Evolutionary conservation across 768 basidiomycete genomes (phyloP), one percentile per base, ranked within the genome.

Genomic region (Coprinellus micaceus): DNA sequence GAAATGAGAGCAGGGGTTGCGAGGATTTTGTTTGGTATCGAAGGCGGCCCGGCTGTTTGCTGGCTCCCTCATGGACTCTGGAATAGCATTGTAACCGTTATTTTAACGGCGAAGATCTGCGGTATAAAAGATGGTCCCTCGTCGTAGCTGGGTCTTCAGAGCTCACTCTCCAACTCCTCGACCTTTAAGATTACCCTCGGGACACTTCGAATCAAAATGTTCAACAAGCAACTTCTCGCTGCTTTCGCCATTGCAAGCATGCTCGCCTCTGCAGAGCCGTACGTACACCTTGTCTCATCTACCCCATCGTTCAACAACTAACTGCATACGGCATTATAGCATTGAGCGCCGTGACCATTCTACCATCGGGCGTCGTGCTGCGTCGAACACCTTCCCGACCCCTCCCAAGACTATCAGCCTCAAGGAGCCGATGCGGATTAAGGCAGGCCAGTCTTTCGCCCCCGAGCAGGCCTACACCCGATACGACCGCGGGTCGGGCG

Each of bases 401-500:
- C 67, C 71, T 25, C 73, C 74, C 1, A 70, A 67, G 6, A 72
- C 72, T 29, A 69, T 63, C 44, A 66, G 66, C n/a, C 63, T 75
- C 40, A 74, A 71, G 61, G 62, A 63, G 24, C 59, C 73, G 17
- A 72, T 72, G 47, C 69, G 65, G 4, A 55, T 74, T 43, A 64
- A 61, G 5, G 69, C 70, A 21, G 72, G 73, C 2, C 33, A 60
- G 3, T 72, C 72, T 19, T 75, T 75, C 60, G 71, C 70, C 0
- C 72, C 73, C 19, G 40, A 73, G 33, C 57, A 62, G n/a, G 61
- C 68, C 1, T 74, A 74, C 59, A 73, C 70, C 15, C 64, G 74
- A 12, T 75, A 66, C 51, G 74, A 75, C 57, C 69, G 75, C 28
- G 75, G 74, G 15, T 68, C 72, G 52, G 75, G 75, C 19, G 69